Conservation (phyloP, 306 rosid species). For the Dalbergia cultrata region DNA sequence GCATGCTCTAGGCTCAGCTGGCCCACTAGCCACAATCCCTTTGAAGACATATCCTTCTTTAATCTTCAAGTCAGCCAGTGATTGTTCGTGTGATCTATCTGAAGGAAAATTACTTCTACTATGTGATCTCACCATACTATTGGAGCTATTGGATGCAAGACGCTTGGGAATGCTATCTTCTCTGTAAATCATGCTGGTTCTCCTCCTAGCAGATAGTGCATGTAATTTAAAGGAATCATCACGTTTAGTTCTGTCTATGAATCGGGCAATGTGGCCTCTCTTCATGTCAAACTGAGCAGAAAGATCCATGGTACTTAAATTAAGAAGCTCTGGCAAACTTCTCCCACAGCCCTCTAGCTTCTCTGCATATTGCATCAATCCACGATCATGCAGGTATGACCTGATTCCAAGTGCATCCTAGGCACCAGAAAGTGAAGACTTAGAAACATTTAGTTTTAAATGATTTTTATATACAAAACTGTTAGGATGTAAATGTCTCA, state of each 20-base stretch:
- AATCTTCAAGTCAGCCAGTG: conserved; percentile 60
- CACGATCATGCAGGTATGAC: conserved; percentile 83
- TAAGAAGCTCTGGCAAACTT: conserved; percentile 65
- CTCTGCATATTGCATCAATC: conserved; percentile 83
- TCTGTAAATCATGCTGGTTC: conserved; percentile 43
- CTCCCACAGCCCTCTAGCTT: conserved; percentile 66
- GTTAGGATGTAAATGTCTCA: no score
- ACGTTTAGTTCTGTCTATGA: conserved; percentile 59
- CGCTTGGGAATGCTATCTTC: conserved; percentile 56
- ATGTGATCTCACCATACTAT: conserved; percentile 42
- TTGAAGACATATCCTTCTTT: conserved; percentile 80
- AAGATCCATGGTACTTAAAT: conserved; percentile 57
- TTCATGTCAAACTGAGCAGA: conserved; percentile 72
- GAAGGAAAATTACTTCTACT: conserved; percentile 42
- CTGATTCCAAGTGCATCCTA: conserved; percentile 87
- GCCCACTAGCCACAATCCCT: conserved; percentile 79
- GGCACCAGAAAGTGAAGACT: conserved; percentile 24
- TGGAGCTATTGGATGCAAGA: conserved; percentile 48
- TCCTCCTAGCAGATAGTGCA: conserved; percentile 50
- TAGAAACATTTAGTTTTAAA: background rate
- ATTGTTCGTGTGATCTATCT: conserved; percentile 61
- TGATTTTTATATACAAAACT: no score
- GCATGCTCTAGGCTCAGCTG: conserved; percentile 76
- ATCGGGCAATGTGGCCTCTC: conserved; percentile 91
- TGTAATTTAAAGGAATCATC: conserved; percentile 48